Percentiles rank a stretch among this genome's conserved stretches.
Conservation (phyloP, 2,329 filamentous ascomycete species). For the Graphium sp. region DNA sequence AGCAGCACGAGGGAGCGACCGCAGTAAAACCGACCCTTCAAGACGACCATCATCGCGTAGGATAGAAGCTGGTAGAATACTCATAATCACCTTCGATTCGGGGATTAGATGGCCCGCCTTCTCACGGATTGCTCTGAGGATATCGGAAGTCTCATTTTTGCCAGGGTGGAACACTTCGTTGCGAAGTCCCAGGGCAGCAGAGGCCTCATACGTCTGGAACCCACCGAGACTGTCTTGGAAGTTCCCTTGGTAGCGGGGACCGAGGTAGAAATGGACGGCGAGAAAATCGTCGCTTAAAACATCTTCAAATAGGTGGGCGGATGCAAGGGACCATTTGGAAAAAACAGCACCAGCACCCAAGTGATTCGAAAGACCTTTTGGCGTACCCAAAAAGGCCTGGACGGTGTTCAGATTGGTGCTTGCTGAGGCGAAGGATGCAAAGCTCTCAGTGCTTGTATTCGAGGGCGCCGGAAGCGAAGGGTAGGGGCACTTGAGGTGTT, state of each 20-base stretch:
- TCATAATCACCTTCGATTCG: constrained; percentile 67
- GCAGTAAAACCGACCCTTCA: constrained; percentile 60
- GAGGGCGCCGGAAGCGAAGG: constrained; percentile 56
- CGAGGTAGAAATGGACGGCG: constrained; percentile 78
- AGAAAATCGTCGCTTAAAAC: constrained; percentile 80
- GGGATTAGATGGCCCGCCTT: constrained; percentile 71
- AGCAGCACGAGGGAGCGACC: constrained; percentile 57
- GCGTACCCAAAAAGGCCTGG: constrained; percentile 87
- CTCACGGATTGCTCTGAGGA: constrained; percentile 71
- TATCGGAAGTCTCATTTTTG: constrained; percentile 82
- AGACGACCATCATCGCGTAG: constrained; percentile 69
- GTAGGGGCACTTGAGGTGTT: constrained; percentile 81
- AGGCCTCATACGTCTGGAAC: constrained; percentile 91
- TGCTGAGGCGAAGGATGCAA: constrained; percentile 48
- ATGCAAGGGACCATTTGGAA: constrained; percentile 79
- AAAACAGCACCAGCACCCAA: constrained; percentile 55
- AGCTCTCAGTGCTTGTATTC: constrained; percentile 47
- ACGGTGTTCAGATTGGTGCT: constrained; percentile 47
- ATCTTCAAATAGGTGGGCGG: constrained; percentile 77
- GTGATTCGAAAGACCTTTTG: constrained; percentile 65
- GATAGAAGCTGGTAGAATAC: constrained; percentile 64
- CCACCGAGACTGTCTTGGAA: constrained; percentile 93
- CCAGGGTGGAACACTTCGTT: constrained; percentile 84
- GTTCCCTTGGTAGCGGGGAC: constrained; percentile 83
- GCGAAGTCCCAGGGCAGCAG: constrained; percentile 73